A percentile compares a stretch with the other conserved stretches of the same genome.
Evolutionary conservation across 345 rosid genomes (phyloP).

Genomic region (Luvunga scandens): DNA sequence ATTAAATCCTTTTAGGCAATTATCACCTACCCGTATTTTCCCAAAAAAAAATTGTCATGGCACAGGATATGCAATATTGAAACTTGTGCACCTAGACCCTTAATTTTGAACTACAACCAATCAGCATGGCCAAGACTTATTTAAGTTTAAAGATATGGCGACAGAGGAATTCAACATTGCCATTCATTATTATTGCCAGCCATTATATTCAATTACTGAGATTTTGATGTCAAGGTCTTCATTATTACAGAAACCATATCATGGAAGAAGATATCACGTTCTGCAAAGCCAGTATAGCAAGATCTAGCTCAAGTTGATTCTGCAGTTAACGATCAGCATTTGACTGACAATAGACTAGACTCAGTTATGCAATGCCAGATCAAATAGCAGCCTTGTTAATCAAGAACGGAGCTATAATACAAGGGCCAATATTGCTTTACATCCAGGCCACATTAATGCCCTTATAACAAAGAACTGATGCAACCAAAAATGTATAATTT

Average conservation of each 20-base stretch:
- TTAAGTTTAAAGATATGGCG: neutral
- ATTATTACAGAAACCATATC: neutral
- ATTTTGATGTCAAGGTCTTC: neutral
- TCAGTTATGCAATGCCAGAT: neutral
- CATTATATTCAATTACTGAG: neutral
- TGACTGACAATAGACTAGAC: neutral
- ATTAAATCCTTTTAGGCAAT: neutral
- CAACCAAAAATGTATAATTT: neutral
- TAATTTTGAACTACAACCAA: neutral
- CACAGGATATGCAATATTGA: neutral
- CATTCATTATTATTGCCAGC: neutral
- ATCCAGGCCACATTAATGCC: neutral
- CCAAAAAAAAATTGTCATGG: neutral
- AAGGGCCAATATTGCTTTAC: neutral
- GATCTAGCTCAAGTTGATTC: no score
- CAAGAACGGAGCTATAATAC: neutral
- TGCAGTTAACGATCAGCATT: neutral
- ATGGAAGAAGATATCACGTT: neutral
- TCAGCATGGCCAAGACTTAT: neutral
- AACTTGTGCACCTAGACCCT: neutral
- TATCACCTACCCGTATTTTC: neutral
- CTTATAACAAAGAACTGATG: neutral
- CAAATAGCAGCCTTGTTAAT: neutral
- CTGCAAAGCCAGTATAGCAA: neutral
- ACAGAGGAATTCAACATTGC: neutral